Evolutionary conservation across 2,329 filamentous ascomycete species (phyloP), one percentile per base, ranked within the genome.

Genomic region (Coniochaeta pulveracea): DNA sequence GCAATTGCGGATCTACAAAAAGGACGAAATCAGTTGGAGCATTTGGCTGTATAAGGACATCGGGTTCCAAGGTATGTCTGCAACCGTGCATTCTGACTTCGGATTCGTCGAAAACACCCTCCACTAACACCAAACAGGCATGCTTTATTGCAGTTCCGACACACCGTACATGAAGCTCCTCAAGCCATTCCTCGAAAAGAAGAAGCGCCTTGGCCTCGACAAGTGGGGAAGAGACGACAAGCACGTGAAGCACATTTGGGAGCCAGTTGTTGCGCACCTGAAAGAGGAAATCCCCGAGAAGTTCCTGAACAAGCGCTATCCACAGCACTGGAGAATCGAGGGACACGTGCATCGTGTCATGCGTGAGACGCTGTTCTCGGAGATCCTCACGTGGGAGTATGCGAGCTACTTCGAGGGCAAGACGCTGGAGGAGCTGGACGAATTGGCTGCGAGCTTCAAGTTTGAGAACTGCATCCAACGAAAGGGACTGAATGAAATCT

Each of bases 401-500:
- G 70, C 69, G 1, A 61, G 64, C 43, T 48, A 71, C 19, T 77
- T 77, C 41, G 49, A 54, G 25, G 65, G 53, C 4, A 69, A 67
- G 55, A 57, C 49, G 0, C 47, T 63, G 34, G 60, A 63, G 18
- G 63, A 75, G 40, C 44, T 77, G 16, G 71, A 77, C 38, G 64
- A 63, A 37, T 49, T 72, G 27, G 68, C 67, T 1, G 53, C 47
- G 10, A 52, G 52, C 37, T 76, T 76, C 43, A 57, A 58, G 17
- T 63, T 72, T 42, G 66, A 73, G 29, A 58, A 67, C 26, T 76
- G 71, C 43, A 37, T 66, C 24, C 61, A 62, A 45, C 50, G 72
- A 19, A 58, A 68, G 26, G 57, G 56, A 1, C 43, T 75, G 42
- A 74, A 73, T 40, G 54, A 60, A 39, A 64, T 67, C 28, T 43